A percentile compares a stretch with the other conserved stretches of the same genome.
Evolutionary conservation across 2,329 filamentous ascomycete genomes (phyloP).

Genomic region (Trichoderma sp.): DNA sequence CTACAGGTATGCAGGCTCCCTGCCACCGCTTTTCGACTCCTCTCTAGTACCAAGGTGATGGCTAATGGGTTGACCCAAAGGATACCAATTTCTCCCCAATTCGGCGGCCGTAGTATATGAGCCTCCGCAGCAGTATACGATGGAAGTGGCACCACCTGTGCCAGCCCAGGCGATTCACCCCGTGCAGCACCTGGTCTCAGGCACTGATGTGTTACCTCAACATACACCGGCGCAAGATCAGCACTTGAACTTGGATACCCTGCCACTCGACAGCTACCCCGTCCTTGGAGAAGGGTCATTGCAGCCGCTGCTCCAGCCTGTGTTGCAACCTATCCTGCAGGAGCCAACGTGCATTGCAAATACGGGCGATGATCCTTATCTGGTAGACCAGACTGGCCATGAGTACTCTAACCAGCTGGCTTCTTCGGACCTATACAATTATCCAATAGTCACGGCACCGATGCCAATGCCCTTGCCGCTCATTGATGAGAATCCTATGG

Average conservation of each 20-base stretch:
- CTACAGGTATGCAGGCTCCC: conserved; percentile 35
- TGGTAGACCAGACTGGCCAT: neutral
- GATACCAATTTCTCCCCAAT: conserved; percentile 37
- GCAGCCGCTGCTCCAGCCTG: neutral
- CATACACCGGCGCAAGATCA: neutral
- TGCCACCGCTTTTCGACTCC: neutral
- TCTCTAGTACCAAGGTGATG: neutral
- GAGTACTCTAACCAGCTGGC: neutral
- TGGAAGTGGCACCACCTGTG: conserved; percentile 30
- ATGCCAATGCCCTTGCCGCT: neutral
- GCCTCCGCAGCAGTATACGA: conserved; percentile 36
- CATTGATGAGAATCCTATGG: neutral
- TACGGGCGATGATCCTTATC: neutral
- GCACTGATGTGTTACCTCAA: neutral
- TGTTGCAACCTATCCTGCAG: neutral
- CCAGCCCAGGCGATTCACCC: neutral
- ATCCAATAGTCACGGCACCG: neutral
- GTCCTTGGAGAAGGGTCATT: neutral
- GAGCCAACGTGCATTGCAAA: neutral
- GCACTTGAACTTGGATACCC: neutral
- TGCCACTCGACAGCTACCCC: conserved; percentile 8
- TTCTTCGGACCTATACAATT: neutral
- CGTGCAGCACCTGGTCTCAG: neutral
- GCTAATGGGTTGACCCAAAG: conserved; percentile 29
- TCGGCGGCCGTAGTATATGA: conserved; percentile 32